phyloP scores from a whole-genome alignment of 1,284 basidiomycete genomes.

The Lentinula novae-zelandiae region DNA sequence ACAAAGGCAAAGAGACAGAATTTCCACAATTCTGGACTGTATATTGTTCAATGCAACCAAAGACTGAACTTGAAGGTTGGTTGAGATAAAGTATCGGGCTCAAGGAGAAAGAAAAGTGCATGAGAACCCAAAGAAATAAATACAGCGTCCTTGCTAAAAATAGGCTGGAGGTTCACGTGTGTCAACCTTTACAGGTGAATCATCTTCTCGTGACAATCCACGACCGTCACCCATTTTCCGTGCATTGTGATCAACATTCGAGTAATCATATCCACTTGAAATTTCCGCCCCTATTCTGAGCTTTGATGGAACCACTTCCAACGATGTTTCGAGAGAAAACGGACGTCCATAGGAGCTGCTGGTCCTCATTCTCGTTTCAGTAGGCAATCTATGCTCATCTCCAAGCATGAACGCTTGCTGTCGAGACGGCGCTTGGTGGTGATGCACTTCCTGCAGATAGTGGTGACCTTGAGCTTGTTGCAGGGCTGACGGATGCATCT shows the following conservation, averaged over 20 bases:
- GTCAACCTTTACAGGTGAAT: background rate
- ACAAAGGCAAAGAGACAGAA: background rate
- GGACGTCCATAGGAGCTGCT: background rate
- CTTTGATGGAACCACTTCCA: background rate
- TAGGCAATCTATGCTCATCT: background rate
- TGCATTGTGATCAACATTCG: background rate
- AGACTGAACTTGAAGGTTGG: background rate
- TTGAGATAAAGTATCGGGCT: background rate
- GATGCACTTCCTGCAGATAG: constrained; percentile 2
- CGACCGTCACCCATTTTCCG: background rate
- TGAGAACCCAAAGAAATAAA: background rate
- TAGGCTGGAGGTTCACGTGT: background rate
- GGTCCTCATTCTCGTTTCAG: background rate
- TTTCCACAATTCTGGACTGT: background rate
- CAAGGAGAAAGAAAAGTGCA: background rate
- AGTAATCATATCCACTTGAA: background rate
- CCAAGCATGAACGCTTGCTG: background rate
- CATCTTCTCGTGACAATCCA: background rate
- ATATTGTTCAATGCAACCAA: background rate
- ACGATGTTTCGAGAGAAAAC: background rate
- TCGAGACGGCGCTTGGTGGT: background rate
- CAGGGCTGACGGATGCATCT: background rate
- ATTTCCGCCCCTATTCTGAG: background rate
- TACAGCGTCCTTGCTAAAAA: background rate
- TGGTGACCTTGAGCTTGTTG: background rate